phyloP scores from a whole-genome alignment of 441 rosid genomes.

The Gossypium laxum region DNA sequence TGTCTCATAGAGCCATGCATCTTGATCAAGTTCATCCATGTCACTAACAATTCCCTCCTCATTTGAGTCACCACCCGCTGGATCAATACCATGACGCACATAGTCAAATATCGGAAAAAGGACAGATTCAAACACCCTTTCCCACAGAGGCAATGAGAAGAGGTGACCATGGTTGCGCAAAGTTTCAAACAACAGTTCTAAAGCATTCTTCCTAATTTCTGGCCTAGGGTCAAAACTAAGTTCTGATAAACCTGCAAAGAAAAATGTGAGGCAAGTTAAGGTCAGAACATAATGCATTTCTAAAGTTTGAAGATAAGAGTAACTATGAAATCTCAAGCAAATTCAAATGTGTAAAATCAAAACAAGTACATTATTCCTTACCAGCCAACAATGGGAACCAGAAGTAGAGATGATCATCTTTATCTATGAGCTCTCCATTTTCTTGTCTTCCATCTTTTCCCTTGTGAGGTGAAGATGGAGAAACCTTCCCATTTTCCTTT shows the following conservation, averaged over 20 bases:
- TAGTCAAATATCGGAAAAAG: slow-evolving; percentile 97
- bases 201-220: slow-evolving; percentile 93
- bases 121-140: slow-evolving; percentile 82
- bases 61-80: slow-evolving; percentile 61
- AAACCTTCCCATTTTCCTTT: slow-evolving; percentile 53
- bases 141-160: slow-evolving; percentile 89
- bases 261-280: neutral
- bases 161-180: slow-evolving; percentile 95
- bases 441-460: slow-evolving; percentile 55
- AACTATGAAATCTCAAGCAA: slow-evolving; percentile 1
- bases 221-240: slow-evolving; percentile 99
- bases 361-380: slow-evolving; percentile 26
- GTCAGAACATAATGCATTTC: slow-evolving; percentile 11
- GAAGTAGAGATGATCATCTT: slow-evolving; percentile 74
- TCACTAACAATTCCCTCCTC: slow-evolving; percentile 54
- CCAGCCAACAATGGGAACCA: slow-evolving; percentile 99
- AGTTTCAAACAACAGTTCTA: slow-evolving; percentile 83
- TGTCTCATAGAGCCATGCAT: slow-evolving; percentile 98
- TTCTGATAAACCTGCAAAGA: slow-evolving; percentile 80
- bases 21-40: slow-evolving; percentile 74
- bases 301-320: neutral
- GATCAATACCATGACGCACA: slow-evolving; percentile 97
- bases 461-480: slow-evolving; percentile 43
- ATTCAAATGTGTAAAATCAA: neutral
- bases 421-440: slow-evolving; percentile 56